Base-by-base conservation (phyloP, 148 eudicot species). In the Chenopodium suecicum region DNA sequence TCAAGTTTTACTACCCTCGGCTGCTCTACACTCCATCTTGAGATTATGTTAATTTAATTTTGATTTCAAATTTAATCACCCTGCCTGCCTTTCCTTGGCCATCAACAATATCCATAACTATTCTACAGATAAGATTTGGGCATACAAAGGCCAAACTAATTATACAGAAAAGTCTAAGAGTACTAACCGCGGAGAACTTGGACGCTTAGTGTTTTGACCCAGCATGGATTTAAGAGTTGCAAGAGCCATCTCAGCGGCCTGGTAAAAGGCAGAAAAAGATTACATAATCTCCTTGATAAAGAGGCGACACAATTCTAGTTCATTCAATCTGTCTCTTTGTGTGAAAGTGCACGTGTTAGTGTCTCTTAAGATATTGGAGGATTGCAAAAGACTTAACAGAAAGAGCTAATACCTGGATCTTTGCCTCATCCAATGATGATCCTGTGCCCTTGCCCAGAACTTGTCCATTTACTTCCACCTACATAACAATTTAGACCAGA, bases 401-500 rank as follows among this genome's bases (percentile, higher is more conserved):
- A 72, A 60, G 71, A 78, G 17, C 34, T 72, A 7, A 52, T 75
- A 95, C 97, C 98, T 92, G 89, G 74, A 87, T 80, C 80, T 92
- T 89, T 14, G 98, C 97, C 82, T 90, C 98, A 37, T 91, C 94
- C 94, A 89, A 95, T 25, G 95, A 91, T 77, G 86, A 85, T 56
- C 94, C 97, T 32, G 85, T 77, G 81, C 98, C 98, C 77, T 87
- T 89, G 78, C 97, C 94, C 60, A 88, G 77, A 74, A 93, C 90
- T 77, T 95, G 90, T 75, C 98, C 98, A 80, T 95, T 92, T 58
- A 95, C 84, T 88, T 91, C 94, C 63, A 91, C 98, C 98, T 93
- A 75, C 83, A 81, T 8, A 71, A 78, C 60, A 73, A 73, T 34
- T 48, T 31, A 67, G 27, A 37, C 20, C 47, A 78, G 70, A 9